Evolutionary conservation across 2,329 filamentous ascomycete species (phyloP).

Genomic region (Fusarium miscanthi): DNA sequence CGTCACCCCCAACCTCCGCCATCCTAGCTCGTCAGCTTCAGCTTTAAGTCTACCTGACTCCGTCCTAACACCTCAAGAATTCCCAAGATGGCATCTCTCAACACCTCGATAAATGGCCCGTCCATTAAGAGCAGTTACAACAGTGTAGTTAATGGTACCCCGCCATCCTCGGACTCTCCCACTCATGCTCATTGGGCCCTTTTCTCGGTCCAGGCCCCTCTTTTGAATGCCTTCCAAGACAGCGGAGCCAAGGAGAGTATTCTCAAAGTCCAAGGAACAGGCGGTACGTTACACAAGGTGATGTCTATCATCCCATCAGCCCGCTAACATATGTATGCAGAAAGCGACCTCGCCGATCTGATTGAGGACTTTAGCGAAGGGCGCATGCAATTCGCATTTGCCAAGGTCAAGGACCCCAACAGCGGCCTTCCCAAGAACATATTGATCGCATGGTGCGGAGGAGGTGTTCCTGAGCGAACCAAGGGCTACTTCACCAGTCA

Average conservation of each 20-base stretch:
- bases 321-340: slow-evolving; percentile 58
- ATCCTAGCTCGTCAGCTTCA: slow-evolving; percentile 40
- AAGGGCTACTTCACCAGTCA: slow-evolving; percentile 99
- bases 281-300: slow-evolving; percentile 65
- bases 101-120: slow-evolving; percentile 81
- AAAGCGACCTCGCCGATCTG: slow-evolving; percentile 89
- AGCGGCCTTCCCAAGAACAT: slow-evolving; percentile 89
- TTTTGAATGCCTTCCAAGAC: slow-evolving; percentile 94
- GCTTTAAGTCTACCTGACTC: slow-evolving; percentile 32
- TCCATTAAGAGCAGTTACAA: slow-evolving; percentile 86
- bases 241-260: slow-evolving; percentile 89
- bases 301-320: background rate
- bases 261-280: slow-evolving; percentile 91
- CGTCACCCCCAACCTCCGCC: slow-evolving; percentile 42
- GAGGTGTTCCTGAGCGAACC: slow-evolving; percentile 96
- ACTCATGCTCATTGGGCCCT: slow-evolving; percentile 94
- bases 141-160: slow-evolving; percentile 65
- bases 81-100: slow-evolving; percentile 78
- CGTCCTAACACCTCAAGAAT: slow-evolving; percentile 22
- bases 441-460: slow-evolving; percentile 95
- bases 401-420: slow-evolving; percentile 97
- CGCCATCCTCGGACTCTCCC: slow-evolving; percentile 70
- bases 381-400: slow-evolving; percentile 94
- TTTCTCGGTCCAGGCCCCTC: slow-evolving; percentile 90
- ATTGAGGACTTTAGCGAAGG: slow-evolving; percentile 98